Base-by-base conservation (phyloP, 2,329 filamentous ascomycete genomes). In the Dichotomopilus funicola region DNA sequence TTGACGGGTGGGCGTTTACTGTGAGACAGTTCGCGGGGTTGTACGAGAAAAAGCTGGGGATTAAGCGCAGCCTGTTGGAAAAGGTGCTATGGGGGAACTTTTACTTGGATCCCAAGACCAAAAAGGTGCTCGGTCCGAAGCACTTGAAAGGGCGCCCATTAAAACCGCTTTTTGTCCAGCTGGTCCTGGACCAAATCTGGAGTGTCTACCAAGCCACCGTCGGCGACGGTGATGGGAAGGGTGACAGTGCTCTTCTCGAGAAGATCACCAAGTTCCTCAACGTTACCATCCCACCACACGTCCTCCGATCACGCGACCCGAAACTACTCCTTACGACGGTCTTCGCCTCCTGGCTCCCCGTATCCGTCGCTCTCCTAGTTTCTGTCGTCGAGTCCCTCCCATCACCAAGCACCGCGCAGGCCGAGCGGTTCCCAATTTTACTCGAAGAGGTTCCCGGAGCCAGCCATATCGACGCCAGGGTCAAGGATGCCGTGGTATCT, bases 1-100 rank as follows among this genome's bases (percentile, higher is more conserved):
- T 96, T 55, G 94, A 99, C 68, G 94, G 94, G n/a, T 99, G 94
- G 94, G 94, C 94, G 2, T 99, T 99, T 66, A 99, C 94, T 0
- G 86, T 96, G 49, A 83, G 91, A 50, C 94, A 99, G 66, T 99
- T 99, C 68, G 91, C 94, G 13, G 83, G 83, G 40, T 75, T 97
- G 34, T 99, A 97, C 67, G 92, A 97, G 72, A 95, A 91, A 76
- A 99, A 99, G 71, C 80, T 99, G 6, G 92, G 94, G 11, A 95
- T 97, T 71, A 97, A 96, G 72, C 82, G 91, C 47, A 84, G 83
- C 33, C 73, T 89, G 0, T 80, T 99, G 67, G 91, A 99, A 71
- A 96, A 94, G 68, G 90, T 96, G 0, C 78, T 99, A 0, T 99
- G 94, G 94, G 94, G 94, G 46, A 92, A 91, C 69, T 99, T 89